Evolutionary conservation across 495 filamentous ascomycete genomes (phyloP).

Genomic region (Emericellopsis terricola): DNA sequence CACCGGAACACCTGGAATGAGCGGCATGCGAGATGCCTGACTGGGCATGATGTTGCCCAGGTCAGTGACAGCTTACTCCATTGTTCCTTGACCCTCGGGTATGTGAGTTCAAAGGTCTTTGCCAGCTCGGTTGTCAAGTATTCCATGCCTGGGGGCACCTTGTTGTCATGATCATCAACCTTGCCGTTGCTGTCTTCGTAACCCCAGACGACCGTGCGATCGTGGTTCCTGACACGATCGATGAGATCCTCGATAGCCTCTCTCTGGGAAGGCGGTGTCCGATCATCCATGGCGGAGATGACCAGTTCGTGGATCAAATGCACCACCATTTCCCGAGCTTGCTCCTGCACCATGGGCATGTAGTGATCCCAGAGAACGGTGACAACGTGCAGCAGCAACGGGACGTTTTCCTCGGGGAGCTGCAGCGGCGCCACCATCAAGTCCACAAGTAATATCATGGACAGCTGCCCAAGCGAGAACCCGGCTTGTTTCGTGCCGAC

Average conservation of each 20-base stretch:
- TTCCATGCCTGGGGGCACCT: slow-evolving; percentile 78
- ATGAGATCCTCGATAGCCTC: slow-evolving; percentile 72
- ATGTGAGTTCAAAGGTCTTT: slow-evolving; percentile 65
- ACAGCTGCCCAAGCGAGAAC: slow-evolving; percentile 81
- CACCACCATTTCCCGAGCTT: slow-evolving; percentile 93
- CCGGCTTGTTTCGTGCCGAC: slow-evolving; percentile 79
- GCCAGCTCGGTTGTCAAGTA: slow-evolving; percentile 64
- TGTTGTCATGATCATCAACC: slow-evolving; percentile 48
- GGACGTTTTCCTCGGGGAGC: slow-evolving; percentile 55
- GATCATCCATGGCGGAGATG: slow-evolving; percentile 73
- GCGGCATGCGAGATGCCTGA: slow-evolving; percentile 86
- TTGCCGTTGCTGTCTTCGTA: slow-evolving; percentile 85
- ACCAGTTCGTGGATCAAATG: slow-evolving; percentile 95
- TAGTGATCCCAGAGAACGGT: slow-evolving; percentile 95
- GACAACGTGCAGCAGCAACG: slow-evolving; percentile 75
- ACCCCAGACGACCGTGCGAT: slow-evolving; percentile 71
- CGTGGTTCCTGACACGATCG: slow-evolving; percentile 75
- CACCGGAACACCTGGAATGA: slow-evolving; percentile 97
- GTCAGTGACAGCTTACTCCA: slow-evolving; percentile 80
- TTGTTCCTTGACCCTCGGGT: slow-evolving; percentile 72
- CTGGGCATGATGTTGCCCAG: slow-evolving; percentile 93
- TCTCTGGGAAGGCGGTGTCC: slow-evolving; percentile 43
- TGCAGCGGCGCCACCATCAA: slow-evolving; percentile 85
- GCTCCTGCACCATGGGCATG: slow-evolving; percentile 84
- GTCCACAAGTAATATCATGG: slow-evolving; percentile 86